Evolutionary conservation across 2,329 filamentous ascomycete genomes (phyloP).

Genomic region (Botryosphaeria dothidea): DNA sequence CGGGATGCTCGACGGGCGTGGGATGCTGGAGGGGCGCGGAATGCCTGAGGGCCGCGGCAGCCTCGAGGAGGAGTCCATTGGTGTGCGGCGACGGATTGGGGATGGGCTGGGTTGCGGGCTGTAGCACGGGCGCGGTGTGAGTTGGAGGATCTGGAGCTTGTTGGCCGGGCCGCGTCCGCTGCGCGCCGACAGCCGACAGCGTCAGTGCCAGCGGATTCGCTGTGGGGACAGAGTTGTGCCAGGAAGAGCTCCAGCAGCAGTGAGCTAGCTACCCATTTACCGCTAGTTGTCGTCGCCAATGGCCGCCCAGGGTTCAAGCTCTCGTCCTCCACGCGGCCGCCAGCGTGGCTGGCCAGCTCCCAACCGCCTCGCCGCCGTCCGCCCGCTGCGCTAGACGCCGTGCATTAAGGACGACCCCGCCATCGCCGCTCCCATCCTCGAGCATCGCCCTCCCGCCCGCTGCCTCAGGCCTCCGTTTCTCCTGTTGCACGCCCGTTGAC

Average conservation of each 20-base stretch:
- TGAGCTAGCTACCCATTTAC: not conserved
- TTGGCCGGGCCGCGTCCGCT: not conserved
- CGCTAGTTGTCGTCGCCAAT: not conserved
- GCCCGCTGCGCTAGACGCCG: not conserved
- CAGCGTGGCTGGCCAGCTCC: conserved; percentile 13
- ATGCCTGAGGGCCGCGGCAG: conserved; percentile 23
- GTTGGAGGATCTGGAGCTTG: conserved; percentile 10
- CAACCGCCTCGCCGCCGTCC: conserved; percentile 5
- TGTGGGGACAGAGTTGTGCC: conserved; percentile 3
- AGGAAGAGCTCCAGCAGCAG: not conserved
- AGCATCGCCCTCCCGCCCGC: not conserved
- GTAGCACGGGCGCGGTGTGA: conserved; percentile 13
- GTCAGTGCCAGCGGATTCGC: not conserved
- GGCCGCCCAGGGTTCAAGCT: not conserved
- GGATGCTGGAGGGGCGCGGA: conserved; percentile 23
- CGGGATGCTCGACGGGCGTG: conserved; percentile 45
- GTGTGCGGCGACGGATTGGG: conserved; percentile 25
- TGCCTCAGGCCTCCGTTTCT: conserved; percentile 22
- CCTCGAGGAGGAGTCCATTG: conserved; percentile 32
- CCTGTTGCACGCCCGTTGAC: conserved; percentile 24
- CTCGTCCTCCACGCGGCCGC: not conserved
- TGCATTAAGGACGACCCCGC: conserved; percentile 11
- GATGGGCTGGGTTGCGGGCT: conserved; percentile 20
- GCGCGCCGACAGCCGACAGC: conserved; percentile 4
- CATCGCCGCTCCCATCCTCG: conserved; percentile 11